These are phyloP conservation scores for Cryptococcus sp. DNA, from an alignment of 1,284 basidiomycete genomes.

Conservation along the genomic window DNA sequence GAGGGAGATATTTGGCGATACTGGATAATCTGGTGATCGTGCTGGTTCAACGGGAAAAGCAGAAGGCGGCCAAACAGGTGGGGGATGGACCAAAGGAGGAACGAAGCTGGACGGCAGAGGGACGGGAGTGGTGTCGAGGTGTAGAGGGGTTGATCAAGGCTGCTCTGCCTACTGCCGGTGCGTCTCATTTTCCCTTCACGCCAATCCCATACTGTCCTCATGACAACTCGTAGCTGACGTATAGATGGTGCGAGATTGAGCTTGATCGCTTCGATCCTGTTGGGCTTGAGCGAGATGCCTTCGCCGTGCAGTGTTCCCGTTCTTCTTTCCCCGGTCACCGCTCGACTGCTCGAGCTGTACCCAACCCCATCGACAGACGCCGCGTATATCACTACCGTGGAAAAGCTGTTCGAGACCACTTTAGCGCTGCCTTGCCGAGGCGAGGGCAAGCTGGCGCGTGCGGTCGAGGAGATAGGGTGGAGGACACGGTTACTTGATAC, in stretches of 20 bases:
- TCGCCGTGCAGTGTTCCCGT: neutral
- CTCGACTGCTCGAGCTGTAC: constrained; percentile 3
- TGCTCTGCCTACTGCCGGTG: constrained; percentile 12
- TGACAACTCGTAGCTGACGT: no score
- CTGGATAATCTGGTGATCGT: constrained; percentile 10
- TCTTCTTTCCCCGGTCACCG: constrained; percentile 7
- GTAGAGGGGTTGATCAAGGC: constrained; percentile 11
- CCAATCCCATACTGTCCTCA: no score
- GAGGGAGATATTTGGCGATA: constrained; percentile 8
- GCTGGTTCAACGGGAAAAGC: constrained; percentile 6
- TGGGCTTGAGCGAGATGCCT: constrained; percentile 7
- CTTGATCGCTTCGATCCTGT: constrained; percentile 9
- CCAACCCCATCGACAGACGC: neutral
- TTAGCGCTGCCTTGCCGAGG: neutral
- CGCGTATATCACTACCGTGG: constrained; percentile 2
- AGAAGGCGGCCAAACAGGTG: constrained; percentile 1
- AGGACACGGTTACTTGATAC: constrained; percentile 11
- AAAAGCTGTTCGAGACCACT: constrained; percentile 13
- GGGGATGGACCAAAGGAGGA: neutral
- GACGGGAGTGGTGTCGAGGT: constrained; percentile 13
- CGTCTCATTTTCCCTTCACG: constrained; percentile 5
- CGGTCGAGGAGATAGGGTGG: constrained; percentile 17
- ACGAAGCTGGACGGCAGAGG: neutral
- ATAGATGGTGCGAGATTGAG: constrained; percentile 13
- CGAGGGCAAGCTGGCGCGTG: constrained; percentile 1